Conservation (phyloP, 768 basidiomycete species). For the Auriscalpium microsporum region DNA sequence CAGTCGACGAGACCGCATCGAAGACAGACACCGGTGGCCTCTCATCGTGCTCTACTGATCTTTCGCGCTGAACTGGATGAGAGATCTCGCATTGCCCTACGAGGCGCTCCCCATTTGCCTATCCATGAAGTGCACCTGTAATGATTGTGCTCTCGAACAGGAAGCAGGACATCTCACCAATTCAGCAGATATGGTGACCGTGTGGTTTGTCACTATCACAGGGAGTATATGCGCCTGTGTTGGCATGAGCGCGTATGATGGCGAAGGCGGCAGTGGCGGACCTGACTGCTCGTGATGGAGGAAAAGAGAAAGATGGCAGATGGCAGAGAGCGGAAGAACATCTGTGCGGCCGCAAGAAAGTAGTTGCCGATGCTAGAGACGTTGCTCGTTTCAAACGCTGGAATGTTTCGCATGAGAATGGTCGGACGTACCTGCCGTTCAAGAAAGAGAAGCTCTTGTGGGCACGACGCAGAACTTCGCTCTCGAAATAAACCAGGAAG, state of each 20-base stretch:
- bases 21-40: constrained; percentile 22
- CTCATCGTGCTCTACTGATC: constrained; percentile 7
- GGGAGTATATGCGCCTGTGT: constrained; percentile 73
- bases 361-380: constrained; percentile 73
- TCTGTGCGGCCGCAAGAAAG: constrained; percentile 81
- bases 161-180: constrained; percentile 37
- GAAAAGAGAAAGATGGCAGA: constrained; percentile 92
- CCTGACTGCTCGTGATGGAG: constrained; percentile 77
- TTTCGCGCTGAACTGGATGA: constrained; percentile 51
- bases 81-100: constrained; percentile 94
- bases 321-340: constrained; percentile 86
- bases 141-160: background rate
- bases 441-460: constrained; percentile 93
- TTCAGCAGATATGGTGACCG: constrained; percentile 91
- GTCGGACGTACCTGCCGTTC: constrained; percentile 63
- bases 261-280: constrained; percentile 12
- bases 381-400: background rate
- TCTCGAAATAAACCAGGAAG: constrained; percentile 89
- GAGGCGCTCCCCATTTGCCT: constrained; percentile 70
- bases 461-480: constrained; percentile 76
- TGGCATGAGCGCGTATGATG: constrained; percentile 8
- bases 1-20: constrained; percentile 32
- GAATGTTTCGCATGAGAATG: constrained; percentile 20
- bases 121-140: background rate
- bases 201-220: constrained; percentile 88